A percentile compares a stretch with the other conserved stretches of the same genome.
phyloP scores from a whole-genome alignment of 371 early-diverging fungal species.

The Rhizopus microsporus region DNA sequence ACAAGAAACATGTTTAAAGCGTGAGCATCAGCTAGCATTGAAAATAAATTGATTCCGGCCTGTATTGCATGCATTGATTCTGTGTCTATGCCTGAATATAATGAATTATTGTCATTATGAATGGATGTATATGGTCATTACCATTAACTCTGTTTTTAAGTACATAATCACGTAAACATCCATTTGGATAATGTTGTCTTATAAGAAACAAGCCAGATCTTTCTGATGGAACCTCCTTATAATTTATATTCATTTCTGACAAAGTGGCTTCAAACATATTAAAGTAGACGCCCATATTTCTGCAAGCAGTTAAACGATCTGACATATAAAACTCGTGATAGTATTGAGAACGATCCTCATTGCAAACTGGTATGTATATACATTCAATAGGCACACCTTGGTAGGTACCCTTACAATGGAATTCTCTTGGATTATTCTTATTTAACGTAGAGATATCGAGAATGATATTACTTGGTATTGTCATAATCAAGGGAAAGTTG shows the following conservation, averaged over 20 bases:
- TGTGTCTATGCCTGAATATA: neutral
- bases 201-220: neutral
- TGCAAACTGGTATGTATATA: too few relatives aligned
- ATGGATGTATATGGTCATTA: neutral
- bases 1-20: conserved; percentile 5
- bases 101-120: neutral
- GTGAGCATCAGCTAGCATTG: conserved; percentile 23
- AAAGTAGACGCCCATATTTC: conserved; percentile 13
- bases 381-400: too few relatives aligned
- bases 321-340: conserved; percentile 8
- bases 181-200: neutral
- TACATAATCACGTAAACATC: conserved; percentile 4
- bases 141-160: neutral
- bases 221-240: neutral
- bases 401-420: too few relatives aligned
- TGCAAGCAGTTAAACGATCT: neutral
- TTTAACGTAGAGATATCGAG: too few relatives aligned
- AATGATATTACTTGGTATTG: too few relatives aligned
- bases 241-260: neutral
- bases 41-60: conserved; percentile 18
- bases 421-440: too few relatives aligned
- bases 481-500: too few relatives aligned
- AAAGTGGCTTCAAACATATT: conserved; percentile 1
- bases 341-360: neutral
- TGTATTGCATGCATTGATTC: conserved; percentile 14